Evolutionary conservation across 1,284 basidiomycete species (phyloP).

Genomic region (Ceratobasidium sp.): DNA sequence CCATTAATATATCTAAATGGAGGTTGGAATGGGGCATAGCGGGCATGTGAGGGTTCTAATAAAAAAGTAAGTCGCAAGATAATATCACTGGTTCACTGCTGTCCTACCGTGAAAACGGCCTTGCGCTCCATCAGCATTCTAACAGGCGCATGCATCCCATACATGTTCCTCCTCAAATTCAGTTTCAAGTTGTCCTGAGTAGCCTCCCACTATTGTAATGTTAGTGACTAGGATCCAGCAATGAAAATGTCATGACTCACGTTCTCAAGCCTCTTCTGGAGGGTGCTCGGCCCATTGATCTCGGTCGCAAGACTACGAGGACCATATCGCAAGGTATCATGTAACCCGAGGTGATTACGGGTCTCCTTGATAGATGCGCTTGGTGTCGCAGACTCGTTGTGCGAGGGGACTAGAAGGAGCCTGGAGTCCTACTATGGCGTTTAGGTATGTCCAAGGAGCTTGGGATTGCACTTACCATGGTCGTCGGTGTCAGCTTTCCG

Average conservation of each 20-base stretch:
- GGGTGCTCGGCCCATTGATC: constrained; percentile 63
- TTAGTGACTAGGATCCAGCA: not conserved
- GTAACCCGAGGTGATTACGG: constrained; percentile 75
- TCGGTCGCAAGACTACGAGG: constrained; percentile 78
- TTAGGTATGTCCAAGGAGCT: not conserved
- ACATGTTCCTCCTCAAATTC: constrained; percentile 84
- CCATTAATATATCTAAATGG: constrained; percentile 90
- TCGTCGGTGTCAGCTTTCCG: not conserved
- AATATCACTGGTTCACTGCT: not conserved
- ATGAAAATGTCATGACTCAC: constrained; percentile 55
- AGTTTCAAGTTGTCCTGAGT: constrained; percentile 91
- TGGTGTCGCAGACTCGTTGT: constrained; percentile 57
- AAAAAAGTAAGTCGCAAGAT: constrained; percentile 20
- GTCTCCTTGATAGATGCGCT: constrained; percentile 74
- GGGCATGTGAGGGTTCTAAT: constrained; percentile 71
- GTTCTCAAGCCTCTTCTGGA: constrained; percentile 74
- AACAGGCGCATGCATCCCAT: constrained; percentile 89
- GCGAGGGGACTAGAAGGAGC: constrained; percentile 70
- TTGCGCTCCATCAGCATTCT: constrained; percentile 93
- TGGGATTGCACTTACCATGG: constrained; percentile 22
- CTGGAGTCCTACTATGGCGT: constrained; percentile 21
- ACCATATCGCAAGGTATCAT: constrained; percentile 81
- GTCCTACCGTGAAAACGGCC: constrained; percentile 77
- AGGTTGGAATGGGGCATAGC: constrained; percentile 76
- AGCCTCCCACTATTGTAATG: constrained; percentile 79